Evolutionary conservation across 768 basidiomycete genomes (phyloP).

Genomic region (Mycena metata): DNA sequence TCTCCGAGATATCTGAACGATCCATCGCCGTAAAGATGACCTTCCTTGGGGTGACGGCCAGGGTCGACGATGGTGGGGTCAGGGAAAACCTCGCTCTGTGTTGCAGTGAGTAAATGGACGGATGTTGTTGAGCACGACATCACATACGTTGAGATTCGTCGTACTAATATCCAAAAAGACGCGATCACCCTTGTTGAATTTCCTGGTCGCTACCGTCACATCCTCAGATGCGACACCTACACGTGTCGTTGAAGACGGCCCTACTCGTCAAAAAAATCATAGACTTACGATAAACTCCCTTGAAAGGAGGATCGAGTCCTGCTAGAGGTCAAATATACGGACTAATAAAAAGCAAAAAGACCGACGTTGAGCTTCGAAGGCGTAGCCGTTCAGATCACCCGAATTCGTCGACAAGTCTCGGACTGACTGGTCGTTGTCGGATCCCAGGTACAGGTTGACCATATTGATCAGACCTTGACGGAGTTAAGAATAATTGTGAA

Average conservation of each 20-base stretch:
- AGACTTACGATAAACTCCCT: conserved; percentile 73
- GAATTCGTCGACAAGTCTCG: conserved; percentile 53
- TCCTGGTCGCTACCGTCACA: conserved; percentile 56
- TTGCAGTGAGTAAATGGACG: background rate
- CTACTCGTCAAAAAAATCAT: background rate
- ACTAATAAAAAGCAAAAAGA: background rate
- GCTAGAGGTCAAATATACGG: conserved; percentile 22
- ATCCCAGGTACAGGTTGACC: conserved; percentile 73
- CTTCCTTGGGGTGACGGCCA: conserved; percentile 59
- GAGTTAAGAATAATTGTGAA: conserved; percentile 1
- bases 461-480: conserved; percentile 72
- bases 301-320: conserved; percentile 84
- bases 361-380: conserved; percentile 73
- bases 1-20: conserved; percentile 63
- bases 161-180: conserved; percentile 74
- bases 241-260: background rate
- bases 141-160: conserved; percentile 71
- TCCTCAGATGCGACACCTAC: conserved; percentile 64
- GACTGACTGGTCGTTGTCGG: conserved; percentile 56
- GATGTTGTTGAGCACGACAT: background rate
- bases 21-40: conserved; percentile 62
- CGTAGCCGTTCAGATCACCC: conserved; percentile 64
- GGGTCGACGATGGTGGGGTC: conserved; percentile 61
- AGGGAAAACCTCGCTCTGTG: conserved; percentile 66
- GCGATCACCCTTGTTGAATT: conserved; percentile 61